Conservation (phyloP, 2,329 filamentous ascomycete genomes). For the Exophiala oligosperma region DNA sequence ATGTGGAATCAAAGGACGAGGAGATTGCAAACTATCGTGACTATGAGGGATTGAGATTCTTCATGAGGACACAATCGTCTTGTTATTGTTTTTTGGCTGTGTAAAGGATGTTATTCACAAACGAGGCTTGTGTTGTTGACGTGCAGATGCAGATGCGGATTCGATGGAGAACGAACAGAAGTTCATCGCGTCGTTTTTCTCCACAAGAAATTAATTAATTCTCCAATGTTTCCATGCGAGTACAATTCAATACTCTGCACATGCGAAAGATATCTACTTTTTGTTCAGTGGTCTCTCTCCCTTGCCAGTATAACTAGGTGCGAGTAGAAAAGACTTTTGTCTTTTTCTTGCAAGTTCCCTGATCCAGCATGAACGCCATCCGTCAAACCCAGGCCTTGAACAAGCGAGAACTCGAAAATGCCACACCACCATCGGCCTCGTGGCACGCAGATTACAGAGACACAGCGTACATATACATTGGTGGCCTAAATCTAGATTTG, state of each 20-base stretch:
- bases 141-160: not conserved
- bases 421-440: conserved; percentile 81
- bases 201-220: not conserved
- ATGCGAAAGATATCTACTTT: not conserved
- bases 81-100: not conserved
- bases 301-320: not conserved
- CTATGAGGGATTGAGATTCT: not conserved
- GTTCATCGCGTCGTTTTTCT: conserved; percentile 4
- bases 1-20: not conserved
- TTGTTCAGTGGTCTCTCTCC: too few relatives aligned
- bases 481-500: conserved; percentile 86
- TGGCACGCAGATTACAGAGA: conserved; percentile 98
- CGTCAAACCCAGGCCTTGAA: conserved; percentile 91
- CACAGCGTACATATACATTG: conserved; percentile 95
- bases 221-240: too few relatives aligned
- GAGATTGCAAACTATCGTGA: not conserved
- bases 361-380: conserved; percentile 78
- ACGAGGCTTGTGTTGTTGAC: not conserved
- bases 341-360: not conserved
- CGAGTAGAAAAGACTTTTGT: not conserved
- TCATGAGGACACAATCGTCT: not conserved
- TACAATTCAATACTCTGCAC: too few relatives aligned
- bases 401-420: conserved; percentile 88
- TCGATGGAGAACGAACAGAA: not conserved
- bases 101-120: not conserved